Conservation (phyloP, 2,329 filamentous ascomycete species). For the Ceratocystiopsis brevicomis region DNA sequence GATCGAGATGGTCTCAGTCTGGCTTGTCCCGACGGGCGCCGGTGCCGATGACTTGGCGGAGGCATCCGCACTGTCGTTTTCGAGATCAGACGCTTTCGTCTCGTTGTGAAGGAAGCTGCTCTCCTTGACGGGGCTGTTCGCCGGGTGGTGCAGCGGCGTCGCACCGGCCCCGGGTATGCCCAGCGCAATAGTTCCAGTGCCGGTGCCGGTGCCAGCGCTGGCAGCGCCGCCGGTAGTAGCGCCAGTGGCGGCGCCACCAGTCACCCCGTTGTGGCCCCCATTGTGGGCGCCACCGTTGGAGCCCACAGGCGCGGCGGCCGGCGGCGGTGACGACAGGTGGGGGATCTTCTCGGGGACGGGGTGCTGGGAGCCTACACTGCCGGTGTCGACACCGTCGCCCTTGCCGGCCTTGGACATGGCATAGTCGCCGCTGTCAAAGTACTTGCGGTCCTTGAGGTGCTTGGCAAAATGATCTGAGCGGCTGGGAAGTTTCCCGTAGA, state of each 20-base stretch:
- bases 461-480: constrained; percentile 94
- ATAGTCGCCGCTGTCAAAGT: constrained; percentile 93
- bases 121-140: constrained; percentile 77
- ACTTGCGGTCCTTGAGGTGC: constrained; percentile 97
- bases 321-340: constrained; percentile 54
- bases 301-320: constrained; percentile 16
- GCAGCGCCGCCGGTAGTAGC: constrained; percentile 14
- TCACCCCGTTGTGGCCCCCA: constrained; percentile 6
- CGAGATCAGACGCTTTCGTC: constrained; percentile 45
- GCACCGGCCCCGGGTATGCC: constrained; percentile 21
- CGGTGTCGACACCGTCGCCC: constrained; percentile 81
- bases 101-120: constrained; percentile 70
- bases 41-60: neutral
- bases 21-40: constrained; percentile 3
- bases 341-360: constrained; percentile 91
- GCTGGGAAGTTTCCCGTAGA: constrained; percentile 94
- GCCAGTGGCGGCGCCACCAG: constrained; percentile 17
- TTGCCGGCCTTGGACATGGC: constrained; percentile 95
- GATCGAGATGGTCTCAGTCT: constrained; percentile 40
- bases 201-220: constrained; percentile 13
- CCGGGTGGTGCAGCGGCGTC: constrained; percentile 28
- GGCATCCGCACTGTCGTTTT: constrained; percentile 8
- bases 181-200: constrained; percentile 19
- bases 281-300: constrained; percentile 4
- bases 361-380: constrained; percentile 84